Evolutionary conservation across 2,329 filamentous ascomycete species (phyloP), one percentile per base, ranked within the genome.

Genomic region (Sporothrix inflata): DNA sequence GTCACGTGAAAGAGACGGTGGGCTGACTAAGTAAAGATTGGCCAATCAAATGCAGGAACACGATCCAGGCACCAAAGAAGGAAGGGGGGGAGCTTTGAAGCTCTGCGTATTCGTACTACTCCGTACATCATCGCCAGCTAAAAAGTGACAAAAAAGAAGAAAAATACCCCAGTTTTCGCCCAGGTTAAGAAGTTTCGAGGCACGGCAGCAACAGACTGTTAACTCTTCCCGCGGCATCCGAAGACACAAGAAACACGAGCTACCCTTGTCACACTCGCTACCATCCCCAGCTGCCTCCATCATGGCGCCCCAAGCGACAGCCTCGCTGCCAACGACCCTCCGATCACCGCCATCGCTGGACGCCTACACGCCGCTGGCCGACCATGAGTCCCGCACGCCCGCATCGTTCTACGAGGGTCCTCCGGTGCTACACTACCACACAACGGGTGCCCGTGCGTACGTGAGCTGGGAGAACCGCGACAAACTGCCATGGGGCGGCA

Each of bases 321-420:
- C 67, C 16, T 49, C 74, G 11, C 42, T 76, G 6, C 83, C 86
- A 42, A 87, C 85, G 4, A 89, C 87, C 0, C 87, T 92, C 61
- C 85, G 85, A 66, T 82, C 82, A 2, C 83, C 88, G 38, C 91
- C 91, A 5, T 82, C 85, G 19, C 77, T 84, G 16, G 83, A 84
- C 47, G 87, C 90, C 78, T 94, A 89, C 81, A 89, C 86, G 45
- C 83, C 87, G 4, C 85, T 94, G 61, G 83, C 85, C 72, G 89
- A 93, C 74, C 92, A 94, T 79, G 88, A 93, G 79, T 84, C 89
- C 69, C 89, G 90, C 77, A 95, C 92, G 1, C 92, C 92, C 0
- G 84, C 85, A 72, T 91, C 88, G 55, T 95, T 94, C 82, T 91
- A 90, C 77, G 88, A 86, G 76, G 88, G 88, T 38, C 92, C 91